Conservation (phyloP, 768 basidiomycete genomes). For the Dictyophora rubrovolvata region DNA sequence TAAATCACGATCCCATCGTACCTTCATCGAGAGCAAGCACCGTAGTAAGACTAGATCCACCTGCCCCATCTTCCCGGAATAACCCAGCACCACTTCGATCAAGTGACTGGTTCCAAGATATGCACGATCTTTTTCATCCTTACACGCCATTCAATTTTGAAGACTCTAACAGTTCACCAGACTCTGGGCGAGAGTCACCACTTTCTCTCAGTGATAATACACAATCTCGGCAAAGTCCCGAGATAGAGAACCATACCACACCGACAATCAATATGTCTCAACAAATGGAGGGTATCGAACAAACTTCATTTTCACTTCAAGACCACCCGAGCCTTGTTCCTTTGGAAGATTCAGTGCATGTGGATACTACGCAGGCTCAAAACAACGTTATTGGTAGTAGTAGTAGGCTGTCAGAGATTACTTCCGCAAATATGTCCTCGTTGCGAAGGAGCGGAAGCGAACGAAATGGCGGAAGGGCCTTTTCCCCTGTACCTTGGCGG, state of each 20-base stretch:
- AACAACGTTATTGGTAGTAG: background rate
- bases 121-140: conserved; percentile 6
- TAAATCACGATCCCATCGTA: background rate
- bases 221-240: background rate
- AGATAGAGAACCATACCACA: background rate
- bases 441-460: background rate
- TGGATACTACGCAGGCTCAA: background rate
- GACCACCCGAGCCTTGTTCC: background rate
- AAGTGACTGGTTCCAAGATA: conserved; percentile 5
- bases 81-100: background rate
- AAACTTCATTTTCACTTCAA: background rate
- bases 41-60: background rate
- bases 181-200: background rate
- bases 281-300: background rate
- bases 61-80: background rate
- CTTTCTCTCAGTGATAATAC: background rate
- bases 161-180: background rate
- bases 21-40: background rate
- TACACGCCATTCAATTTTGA: background rate
- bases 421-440: background rate
- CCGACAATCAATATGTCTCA: background rate
- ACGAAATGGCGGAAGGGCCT: background rate
- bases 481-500: background rate
- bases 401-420: background rate
- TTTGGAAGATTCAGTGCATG: no score